Evolutionary conservation across 2,329 filamentous ascomycete genomes (phyloP), one percentile per base, ranked within the genome.

Genomic region (Colletotrichum truncatum): DNA sequence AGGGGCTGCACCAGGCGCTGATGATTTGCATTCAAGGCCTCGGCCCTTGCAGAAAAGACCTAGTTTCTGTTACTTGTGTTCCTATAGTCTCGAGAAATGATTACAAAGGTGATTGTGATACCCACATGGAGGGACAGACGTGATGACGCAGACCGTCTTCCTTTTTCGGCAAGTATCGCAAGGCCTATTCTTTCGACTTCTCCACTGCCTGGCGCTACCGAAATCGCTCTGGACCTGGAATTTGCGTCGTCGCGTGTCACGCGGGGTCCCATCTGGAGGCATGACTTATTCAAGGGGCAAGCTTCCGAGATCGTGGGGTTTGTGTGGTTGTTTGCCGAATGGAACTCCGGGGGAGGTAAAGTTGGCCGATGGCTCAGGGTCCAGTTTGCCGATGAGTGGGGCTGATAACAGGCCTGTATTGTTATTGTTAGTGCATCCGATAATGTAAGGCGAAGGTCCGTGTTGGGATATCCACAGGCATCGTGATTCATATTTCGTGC

Each of bases 101-200:
- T 10, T 12, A 6, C 18, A 49, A 55, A 66, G 25, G 10, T 63
- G 39, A n/a, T 12, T 14, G 36, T 2, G 4, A 5, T 6, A 69
- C 80, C 72, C 75, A 83, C 81, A 83, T 62, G 81, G 81, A 53
- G 81, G 81, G 62, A 76, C 72, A 10, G 73, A 73, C 28, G 78
- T 76, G 58, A 84, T 83, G 7, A 83, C 77, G 69, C 81, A 83
- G n/a, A 79, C 81, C 41, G 80, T 82, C 72, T 83, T 83, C 16
- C 81, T 74, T 48, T 73, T 73, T 8, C 81, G 78, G 67, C 81
- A 83, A 10, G 76, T 74, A 70, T 83, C 81, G 65, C 81, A 84
- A 2, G 81, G 81, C 25, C 80, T 76, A 61, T 80, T 80, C 71
- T 83, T 83, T 62, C 81, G 78, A 70, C 81, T 83, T 58, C 81